Percentiles rank a stretch among this genome's conserved stretches.
phyloP scores from a whole-genome alignment of 2,329 filamentous ascomycete genomes.

The Alternaria sp. region DNA sequence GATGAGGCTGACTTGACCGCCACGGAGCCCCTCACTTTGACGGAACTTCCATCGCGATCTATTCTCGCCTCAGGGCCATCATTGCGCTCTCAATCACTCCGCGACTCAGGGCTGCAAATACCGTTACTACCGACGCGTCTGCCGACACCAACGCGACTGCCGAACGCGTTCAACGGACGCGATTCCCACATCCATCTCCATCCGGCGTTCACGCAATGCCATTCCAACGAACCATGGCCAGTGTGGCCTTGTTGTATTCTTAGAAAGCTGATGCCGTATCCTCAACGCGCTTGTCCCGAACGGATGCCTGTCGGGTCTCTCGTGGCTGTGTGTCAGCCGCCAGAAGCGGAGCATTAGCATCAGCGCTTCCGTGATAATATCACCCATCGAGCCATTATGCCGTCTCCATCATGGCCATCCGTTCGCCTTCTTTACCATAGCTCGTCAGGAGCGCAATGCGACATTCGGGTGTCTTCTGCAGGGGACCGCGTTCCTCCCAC shows the following conservation, averaged over 20 bases:
- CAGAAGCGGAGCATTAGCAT: slow-evolving; percentile 31
- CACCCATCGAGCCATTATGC: slow-evolving; percentile 10
- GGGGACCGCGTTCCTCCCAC: not conserved
- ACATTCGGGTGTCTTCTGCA: not conserved
- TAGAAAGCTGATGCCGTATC: slow-evolving; percentile 46
- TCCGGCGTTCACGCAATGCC: slow-evolving; percentile 16
- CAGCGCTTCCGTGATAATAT: slow-evolving; percentile 23
- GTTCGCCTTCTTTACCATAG: slow-evolving; percentile 1
- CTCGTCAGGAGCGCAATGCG: not conserved
- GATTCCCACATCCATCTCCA: not conserved
- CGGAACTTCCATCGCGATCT: not conserved
- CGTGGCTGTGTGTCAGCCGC: slow-evolving; percentile 47
- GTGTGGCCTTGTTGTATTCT: slow-evolving; percentile 37
- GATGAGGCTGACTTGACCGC: slow-evolving; percentile 10
- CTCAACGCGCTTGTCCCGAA: slow-evolving; percentile 31
- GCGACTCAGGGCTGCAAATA: not conserved
- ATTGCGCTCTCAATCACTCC: not conserved
- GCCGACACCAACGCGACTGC: not conserved
- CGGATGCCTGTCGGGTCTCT: slow-evolving; percentile 28
- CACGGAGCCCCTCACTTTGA: not conserved
- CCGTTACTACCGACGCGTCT: not conserved
- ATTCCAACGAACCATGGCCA: slow-evolving; percentile 20
- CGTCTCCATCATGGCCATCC: slow-evolving; percentile 1
- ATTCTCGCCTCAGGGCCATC: not conserved
- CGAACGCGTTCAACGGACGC: not conserved